Conservation (phyloP, 805 yeast genomes). For the Cyberlindnera mycetangii region DNA sequence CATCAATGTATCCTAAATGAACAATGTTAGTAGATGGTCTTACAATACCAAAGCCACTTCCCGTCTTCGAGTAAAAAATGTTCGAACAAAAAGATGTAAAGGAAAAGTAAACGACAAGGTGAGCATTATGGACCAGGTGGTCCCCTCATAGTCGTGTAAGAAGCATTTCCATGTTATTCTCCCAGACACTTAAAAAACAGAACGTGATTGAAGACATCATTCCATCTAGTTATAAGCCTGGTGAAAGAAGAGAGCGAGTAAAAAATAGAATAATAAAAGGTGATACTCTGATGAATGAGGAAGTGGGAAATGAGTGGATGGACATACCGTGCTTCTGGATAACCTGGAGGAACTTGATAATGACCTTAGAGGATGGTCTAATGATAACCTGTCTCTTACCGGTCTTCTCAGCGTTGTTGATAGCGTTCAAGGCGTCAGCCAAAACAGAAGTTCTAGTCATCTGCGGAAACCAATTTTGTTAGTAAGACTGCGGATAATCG, state of each 20-base stretch:
- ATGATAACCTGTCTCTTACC: slow-evolving; percentile 98
- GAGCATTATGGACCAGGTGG: slow-evolving; percentile 10
- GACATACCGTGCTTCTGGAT: slow-evolving; percentile 97
- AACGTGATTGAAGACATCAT: slow-evolving; percentile 80
- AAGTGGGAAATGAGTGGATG: background rate
- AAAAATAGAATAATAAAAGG: background rate
- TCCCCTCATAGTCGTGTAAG: slow-evolving; percentile 35
- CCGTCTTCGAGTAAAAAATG: background rate
- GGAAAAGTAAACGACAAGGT: slow-evolving; percentile 35
- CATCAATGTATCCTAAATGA: slow-evolving; percentile 71
- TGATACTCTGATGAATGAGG: background rate
- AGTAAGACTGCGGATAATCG: slow-evolving; percentile 16
- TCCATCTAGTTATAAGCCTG: slow-evolving; percentile 99
- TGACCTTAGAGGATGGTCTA: slow-evolving; percentile 98
- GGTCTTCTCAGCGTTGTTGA: slow-evolving; percentile 98
- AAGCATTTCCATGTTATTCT: slow-evolving; percentile 42
- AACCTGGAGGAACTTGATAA: slow-evolving; percentile 92
- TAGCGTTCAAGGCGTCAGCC: slow-evolving; percentile 96
- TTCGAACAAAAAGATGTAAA: slow-evolving; percentile 26
- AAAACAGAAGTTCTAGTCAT: slow-evolving; percentile 98
- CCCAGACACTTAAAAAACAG: slow-evolving; percentile 98
- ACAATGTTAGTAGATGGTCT: slow-evolving; percentile 9
- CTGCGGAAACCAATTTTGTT: slow-evolving; percentile 22
- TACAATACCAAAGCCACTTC: background rate
- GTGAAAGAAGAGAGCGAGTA: slow-evolving; percentile 29